Evolutionary conservation across 495 filamentous ascomycete genomes (phyloP).

Genomic region (Pseudomonodictys pantanalensis): DNA sequence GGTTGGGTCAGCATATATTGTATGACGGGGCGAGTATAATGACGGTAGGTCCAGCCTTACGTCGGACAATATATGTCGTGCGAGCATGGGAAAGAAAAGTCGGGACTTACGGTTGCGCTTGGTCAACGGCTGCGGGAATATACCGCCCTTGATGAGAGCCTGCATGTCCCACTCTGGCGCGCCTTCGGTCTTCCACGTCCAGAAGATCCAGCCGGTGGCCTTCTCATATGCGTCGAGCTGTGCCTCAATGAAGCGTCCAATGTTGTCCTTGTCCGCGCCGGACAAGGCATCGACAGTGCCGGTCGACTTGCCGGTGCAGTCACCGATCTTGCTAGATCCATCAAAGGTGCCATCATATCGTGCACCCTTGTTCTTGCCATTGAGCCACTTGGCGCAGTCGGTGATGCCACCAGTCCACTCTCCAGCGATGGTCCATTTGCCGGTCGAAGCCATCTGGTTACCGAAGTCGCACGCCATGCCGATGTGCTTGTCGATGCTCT

Average conservation of each 20-base stretch:
- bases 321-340: slow-evolving; percentile 50
- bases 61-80: no score
- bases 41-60: no score
- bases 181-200: slow-evolving; percentile 83
- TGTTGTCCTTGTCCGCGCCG: slow-evolving; percentile 53
- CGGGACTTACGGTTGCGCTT: slow-evolving; percentile 44
- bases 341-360: slow-evolving; percentile 57
- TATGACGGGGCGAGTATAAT: no score
- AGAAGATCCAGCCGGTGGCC: slow-evolving; percentile 72
- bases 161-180: slow-evolving; percentile 87
- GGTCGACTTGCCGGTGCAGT: slow-evolving; percentile 56
- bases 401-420: slow-evolving; percentile 63
- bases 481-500: slow-evolving; percentile 36
- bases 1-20: background rate
- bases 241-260: slow-evolving; percentile 63
- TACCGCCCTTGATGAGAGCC: slow-evolving; percentile 54
- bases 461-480: slow-evolving; percentile 42
- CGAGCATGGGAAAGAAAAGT: background rate
- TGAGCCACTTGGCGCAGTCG: slow-evolving; percentile 53
- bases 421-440: slow-evolving; percentile 62
- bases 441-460: slow-evolving; percentile 40
- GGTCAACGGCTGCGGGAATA: slow-evolving; percentile 63
- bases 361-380: slow-evolving; percentile 43
- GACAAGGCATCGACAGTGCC: slow-evolving; percentile 55
- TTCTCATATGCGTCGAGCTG: slow-evolving; percentile 73